Conservation (phyloP, 257 asterid species). For the Ajuga chamaepitys region DNA sequence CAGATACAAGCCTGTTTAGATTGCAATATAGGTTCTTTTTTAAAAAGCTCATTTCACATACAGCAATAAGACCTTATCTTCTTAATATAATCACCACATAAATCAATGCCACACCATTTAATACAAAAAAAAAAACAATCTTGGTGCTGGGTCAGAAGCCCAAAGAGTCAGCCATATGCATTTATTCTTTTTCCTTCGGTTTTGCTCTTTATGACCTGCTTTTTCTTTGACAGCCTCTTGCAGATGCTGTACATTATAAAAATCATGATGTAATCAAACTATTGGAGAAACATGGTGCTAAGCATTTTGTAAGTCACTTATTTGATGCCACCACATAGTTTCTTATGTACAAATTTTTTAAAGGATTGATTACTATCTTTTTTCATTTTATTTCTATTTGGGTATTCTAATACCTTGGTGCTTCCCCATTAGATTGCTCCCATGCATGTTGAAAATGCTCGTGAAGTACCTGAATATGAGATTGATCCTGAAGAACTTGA, state of each 20-base stretch:
- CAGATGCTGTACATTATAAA: slow-evolving; percentile 84
- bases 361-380: neutral
- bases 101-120: too few relatives aligned
- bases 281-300: slow-evolving; percentile 75
- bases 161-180: neutral
- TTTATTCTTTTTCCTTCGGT: neutral
- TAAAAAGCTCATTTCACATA: too few relatives aligned
- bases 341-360: neutral
- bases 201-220: neutral
- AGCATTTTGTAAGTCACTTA: slow-evolving; percentile 41
- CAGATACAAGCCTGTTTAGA: too few relatives aligned
- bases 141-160: slow-evolving; percentile 3
- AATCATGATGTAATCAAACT: slow-evolving; percentile 65
- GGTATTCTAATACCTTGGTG: slow-evolving; percentile 1
- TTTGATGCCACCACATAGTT: neutral
- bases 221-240: slow-evolving; percentile 63
- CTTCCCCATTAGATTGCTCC: slow-evolving; percentile 58
- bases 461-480: slow-evolving; percentile 91
- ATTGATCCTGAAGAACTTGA: slow-evolving; percentile 74
- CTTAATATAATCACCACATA: too few relatives aligned
- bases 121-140: neutral
- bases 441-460: slow-evolving; percentile 68
- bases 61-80: too few relatives aligned
- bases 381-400: neutral
- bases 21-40: too few relatives aligned